Evolutionary conservation across 176 grass and related monocot species (phyloP).

Genomic region (Bothriochloa decipiens): DNA sequence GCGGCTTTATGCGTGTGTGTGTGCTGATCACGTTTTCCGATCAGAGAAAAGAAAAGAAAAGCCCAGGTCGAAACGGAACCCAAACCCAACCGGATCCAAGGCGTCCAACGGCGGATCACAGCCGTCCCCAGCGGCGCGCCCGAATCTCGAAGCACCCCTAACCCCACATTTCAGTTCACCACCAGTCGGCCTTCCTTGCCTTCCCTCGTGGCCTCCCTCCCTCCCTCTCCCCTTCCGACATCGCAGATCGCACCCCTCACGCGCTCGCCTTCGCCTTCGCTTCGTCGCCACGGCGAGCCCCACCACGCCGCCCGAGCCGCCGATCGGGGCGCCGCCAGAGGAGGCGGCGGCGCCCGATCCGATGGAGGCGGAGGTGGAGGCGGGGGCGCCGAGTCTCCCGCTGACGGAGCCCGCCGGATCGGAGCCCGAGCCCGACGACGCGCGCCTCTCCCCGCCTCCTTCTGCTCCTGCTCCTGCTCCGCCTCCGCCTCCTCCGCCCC

Average conservation of each 20-base stretch:
- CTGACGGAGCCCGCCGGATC: conserved; percentile 41
- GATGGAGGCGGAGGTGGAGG: conserved; percentile 10
- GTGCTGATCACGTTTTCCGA: not conserved
- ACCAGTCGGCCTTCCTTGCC: not conserved
- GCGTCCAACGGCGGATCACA: not conserved
- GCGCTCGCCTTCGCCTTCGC: conserved; percentile 1
- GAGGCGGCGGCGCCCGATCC: conserved; percentile 33
- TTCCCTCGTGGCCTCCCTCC: conserved; percentile 8
- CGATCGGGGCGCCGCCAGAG: conserved; percentile 32
- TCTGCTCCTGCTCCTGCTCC: not conserved
- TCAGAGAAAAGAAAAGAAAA: too few species aligned
- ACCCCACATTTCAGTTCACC: too few species aligned
- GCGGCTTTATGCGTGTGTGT: not conserved
- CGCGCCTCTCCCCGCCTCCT: not conserved
- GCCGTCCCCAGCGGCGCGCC: not conserved
- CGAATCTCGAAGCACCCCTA: conserved; percentile 34
- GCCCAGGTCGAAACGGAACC: not conserved
- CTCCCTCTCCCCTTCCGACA: not conserved
- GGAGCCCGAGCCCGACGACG: conserved; percentile 18
- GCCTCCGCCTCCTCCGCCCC: not conserved
- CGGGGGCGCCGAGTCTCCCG: not conserved
- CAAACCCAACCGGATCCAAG: not conserved
- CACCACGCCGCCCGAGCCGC: conserved; percentile 32
- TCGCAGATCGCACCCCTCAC: not conserved
- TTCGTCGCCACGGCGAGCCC: conserved; percentile 53